phyloP scores from a whole-genome alignment of 257 asterid genomes.

The Phtheirospermum japonicum region DNA sequence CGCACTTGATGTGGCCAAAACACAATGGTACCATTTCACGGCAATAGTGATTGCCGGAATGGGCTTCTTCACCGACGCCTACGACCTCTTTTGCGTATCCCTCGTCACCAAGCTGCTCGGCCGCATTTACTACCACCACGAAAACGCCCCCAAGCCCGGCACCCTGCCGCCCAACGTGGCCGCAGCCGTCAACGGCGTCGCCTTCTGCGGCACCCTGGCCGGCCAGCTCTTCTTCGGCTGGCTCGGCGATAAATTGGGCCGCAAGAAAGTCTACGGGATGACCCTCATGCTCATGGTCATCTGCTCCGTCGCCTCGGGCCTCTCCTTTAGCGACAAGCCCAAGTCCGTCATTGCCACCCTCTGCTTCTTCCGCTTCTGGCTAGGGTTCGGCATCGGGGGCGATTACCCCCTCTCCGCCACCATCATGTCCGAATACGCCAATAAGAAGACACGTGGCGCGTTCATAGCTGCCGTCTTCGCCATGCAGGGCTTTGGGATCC shows the following conservation, averaged over 20 bases:
- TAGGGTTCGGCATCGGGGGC: conserved; percentile 33
- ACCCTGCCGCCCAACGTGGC: conserved; percentile 20
- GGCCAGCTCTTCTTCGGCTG: conserved; percentile 27
- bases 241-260: conserved; percentile 22
- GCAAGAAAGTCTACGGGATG: conserved; percentile 19
- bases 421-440: conserved; percentile 32
- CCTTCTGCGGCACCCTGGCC: conserved; percentile 15
- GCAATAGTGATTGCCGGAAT: conserved; percentile 27
- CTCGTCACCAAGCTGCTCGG: conserved; percentile 26
- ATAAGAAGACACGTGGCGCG: conserved; percentile 23
- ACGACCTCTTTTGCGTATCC: conserved; percentile 26
- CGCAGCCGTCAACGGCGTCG: conserved; percentile 22
- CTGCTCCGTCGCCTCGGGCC: conserved; percentile 20
- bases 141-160: conserved; percentile 19
- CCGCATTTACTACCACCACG: conserved; percentile 25
- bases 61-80: conserved; percentile 29
- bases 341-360: conserved; percentile 27
- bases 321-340: conserved; percentile 6
- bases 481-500: conserved; percentile 29
- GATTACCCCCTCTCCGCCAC: conserved; percentile 34
- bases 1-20: conserved; percentile 19
- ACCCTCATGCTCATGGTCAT: conserved; percentile 27
- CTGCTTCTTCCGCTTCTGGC: conserved; percentile 28
- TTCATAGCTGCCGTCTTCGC: conserved; percentile 30
- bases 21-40: conserved; percentile 22